Conservation (phyloP, 1,284 basidiomycete species). For the Moesziomyces globuligerus region DNA sequence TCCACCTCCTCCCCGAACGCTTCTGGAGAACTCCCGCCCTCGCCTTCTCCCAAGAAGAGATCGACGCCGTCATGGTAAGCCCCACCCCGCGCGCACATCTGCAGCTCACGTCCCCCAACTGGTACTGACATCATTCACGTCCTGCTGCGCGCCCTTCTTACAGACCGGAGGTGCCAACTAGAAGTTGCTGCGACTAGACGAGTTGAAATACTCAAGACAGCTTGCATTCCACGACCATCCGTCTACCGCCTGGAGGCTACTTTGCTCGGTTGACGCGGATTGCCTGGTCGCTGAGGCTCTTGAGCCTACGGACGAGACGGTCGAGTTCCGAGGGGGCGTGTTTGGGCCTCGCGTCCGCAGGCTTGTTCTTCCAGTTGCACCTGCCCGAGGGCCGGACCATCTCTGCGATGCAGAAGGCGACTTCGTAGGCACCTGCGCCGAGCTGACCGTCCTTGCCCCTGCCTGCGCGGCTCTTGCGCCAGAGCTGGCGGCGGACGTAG, state of each 20-base stretch:
- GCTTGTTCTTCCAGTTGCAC: conserved; percentile 7
- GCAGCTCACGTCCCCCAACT: too few species aligned
- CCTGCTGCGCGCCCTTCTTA: background rate
- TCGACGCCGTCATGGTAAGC: conserved; percentile 65
- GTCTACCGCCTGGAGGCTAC: too few species aligned
- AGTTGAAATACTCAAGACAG: background rate
- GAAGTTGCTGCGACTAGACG: background rate
- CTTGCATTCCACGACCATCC: too few species aligned
- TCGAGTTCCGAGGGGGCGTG: conserved; percentile 17
- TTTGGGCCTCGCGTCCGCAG: background rate
- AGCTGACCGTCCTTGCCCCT: conserved; percentile 23
- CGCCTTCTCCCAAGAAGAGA: conserved; percentile 51
- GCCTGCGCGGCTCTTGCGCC: conserved; percentile 10
- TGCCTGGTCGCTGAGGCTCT: conserved; percentile 17
- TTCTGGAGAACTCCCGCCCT: conserved; percentile 64
- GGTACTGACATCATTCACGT: too few species aligned
- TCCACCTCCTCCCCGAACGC: conserved; percentile 50
- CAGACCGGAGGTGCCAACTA: conserved; percentile 42
- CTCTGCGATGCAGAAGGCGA: conserved; percentile 23
- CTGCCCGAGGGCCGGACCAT: conserved; percentile 18
- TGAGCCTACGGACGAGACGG: conserved; percentile 22
- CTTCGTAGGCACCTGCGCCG: conserved; percentile 30
- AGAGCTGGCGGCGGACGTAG: conserved; percentile 22
- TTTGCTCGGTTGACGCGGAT: conserved; percentile 29
- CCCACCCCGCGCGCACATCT: too few species aligned